Percentiles rank a stretch among this genome's conserved stretches.
phyloP scores from a whole-genome alignment of 1,284 basidiomycete genomes.

The Fomitopsis betulina region DNA sequence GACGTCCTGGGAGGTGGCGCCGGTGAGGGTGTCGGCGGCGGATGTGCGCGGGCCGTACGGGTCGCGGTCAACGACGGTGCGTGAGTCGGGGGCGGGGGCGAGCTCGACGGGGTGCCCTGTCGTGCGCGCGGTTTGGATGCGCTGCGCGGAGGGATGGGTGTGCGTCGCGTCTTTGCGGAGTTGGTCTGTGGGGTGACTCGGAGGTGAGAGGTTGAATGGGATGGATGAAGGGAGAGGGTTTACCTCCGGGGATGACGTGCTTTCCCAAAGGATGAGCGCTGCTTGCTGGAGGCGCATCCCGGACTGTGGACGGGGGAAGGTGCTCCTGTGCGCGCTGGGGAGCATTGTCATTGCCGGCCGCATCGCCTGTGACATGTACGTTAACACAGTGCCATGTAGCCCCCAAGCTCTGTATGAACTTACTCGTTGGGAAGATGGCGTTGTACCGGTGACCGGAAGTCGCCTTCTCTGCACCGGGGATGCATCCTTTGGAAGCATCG shows the following conservation, averaged over 20 bases:
- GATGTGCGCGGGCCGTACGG: conserved; percentile 19
- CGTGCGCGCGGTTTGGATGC: conserved; percentile 12
- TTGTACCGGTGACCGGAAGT: conserved; percentile 24
- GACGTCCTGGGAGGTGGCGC: conserved; percentile 32
- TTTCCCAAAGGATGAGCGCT: conserved; percentile 12
- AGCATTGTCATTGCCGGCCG: conserved; percentile 4
- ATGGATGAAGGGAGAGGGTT: not conserved
- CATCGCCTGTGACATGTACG: not conserved
- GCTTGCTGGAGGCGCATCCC: conserved; percentile 19
- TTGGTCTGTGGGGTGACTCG: conserved; percentile 9
- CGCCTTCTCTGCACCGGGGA: conserved; percentile 26
- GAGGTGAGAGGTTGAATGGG: not conserved
- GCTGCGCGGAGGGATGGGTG: conserved; percentile 8
- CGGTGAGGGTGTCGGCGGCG: conserved; percentile 23
- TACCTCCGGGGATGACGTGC: conserved; percentile 11
- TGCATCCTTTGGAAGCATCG: conserved; percentile 21
- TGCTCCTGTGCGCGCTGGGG: conserved; percentile 21
- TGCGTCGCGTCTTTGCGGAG: conserved; percentile 4
- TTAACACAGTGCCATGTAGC: not conserved
- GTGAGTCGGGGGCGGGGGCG: conserved; percentile 23
- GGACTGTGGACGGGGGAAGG: conserved; percentile 23
- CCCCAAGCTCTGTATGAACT: not conserved
- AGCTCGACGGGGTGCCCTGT: conserved; percentile 7
- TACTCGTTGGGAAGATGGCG: conserved; percentile 21
- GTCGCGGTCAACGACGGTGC: conserved; percentile 24